Base-by-base conservation (phyloP, 1,284 basidiomycete species). In the Athelia sp. region DNA sequence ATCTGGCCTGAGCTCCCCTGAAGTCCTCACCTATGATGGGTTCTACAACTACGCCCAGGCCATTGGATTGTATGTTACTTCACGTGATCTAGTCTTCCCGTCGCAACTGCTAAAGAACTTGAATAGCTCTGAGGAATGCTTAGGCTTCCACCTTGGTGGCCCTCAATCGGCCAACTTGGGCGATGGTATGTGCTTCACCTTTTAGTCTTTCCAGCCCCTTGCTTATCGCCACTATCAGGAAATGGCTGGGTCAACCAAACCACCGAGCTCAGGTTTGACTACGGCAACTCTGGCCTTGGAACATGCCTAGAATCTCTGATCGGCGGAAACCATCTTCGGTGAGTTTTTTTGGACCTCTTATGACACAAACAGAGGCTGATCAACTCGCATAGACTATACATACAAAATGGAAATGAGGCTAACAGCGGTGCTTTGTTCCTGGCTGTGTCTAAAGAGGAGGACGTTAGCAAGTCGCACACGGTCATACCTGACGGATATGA, bases 261-360 rank as follows among this genome's bases (percentile, higher is more conserved):
- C 38, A 53, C 76, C 15, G 83, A 85, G 61, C 65, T 85, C 47
- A 78, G 85, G 36, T 68, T 82, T 57, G 81, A 85, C 58, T 86
- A 69, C 52, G 78, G 75, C 2, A 54, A 70, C 56, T 26, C 74
- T 0, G 54, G 55, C 17, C 10, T 71, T 8, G 84, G 82, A 15
- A 84, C 81, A 11, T 86, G 85, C 55, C 59, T 82, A 11, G 83
- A 86, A 62, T 77, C 69, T 50, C 62, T 82, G 45, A 70, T 81
- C 31, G 84, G 85, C 2, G 85, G 83, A 0, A 83, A 86, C 58
- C 84, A 85, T 58, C 78, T 86, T 4, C 26, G 26, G 26, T 29
- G 58, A 71, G 82, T 79, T 21, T 32, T 23, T 22, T n/a, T 40
- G 45, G 10, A 52, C 52, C 17, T 17, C 26, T 14, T 40, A 10